A percentile compares a stretch with the other conserved stretches of the same genome.
Evolutionary conservation across 1,284 basidiomycete species (phyloP).

Genomic region (Taiwanofungus camphoratus): DNA sequence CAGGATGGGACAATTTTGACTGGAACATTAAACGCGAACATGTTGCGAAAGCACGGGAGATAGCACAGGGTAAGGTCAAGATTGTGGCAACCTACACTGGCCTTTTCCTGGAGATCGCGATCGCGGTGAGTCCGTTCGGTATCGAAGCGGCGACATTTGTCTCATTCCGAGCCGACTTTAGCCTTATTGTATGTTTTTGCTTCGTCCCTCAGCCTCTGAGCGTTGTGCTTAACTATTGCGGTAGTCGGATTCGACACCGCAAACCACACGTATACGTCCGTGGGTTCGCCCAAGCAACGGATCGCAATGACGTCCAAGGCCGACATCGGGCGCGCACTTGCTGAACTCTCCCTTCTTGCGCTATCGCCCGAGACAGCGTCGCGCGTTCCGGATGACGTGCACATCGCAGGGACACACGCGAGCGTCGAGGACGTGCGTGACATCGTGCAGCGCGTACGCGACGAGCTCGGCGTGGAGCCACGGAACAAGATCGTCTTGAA

Average conservation of each 20-base stretch:
- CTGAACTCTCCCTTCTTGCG: constrained; percentile 23
- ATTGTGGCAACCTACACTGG: constrained; percentile 24
- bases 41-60: constrained; percentile 14
- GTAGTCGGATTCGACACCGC: constrained; percentile 24
- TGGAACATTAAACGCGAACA: constrained; percentile 23
- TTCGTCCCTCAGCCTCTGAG: neutral
- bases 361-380: constrained; percentile 16
- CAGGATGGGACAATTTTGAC: constrained; percentile 20
- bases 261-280: constrained; percentile 18
- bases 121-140: constrained; percentile 12
- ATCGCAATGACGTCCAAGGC: constrained; percentile 20
- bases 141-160: neutral
- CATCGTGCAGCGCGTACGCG: constrained; percentile 13
- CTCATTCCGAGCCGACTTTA: neutral
- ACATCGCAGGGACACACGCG: constrained; percentile 17
- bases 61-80: constrained; percentile 19
- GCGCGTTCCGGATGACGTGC: constrained; percentile 22
- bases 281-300: constrained; percentile 17
- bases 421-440: constrained; percentile 17
- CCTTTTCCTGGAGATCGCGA: constrained; percentile 20
- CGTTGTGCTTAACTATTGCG: neutral
- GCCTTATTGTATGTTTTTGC: constrained; percentile 9
- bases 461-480: constrained; percentile 8
- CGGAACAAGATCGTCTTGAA: constrained; percentile 15
- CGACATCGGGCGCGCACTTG: constrained; percentile 24